Evolutionary conservation across 768 basidiomycete genomes (phyloP).

Genomic region (Phylloporus rhodoxanthus): DNA sequence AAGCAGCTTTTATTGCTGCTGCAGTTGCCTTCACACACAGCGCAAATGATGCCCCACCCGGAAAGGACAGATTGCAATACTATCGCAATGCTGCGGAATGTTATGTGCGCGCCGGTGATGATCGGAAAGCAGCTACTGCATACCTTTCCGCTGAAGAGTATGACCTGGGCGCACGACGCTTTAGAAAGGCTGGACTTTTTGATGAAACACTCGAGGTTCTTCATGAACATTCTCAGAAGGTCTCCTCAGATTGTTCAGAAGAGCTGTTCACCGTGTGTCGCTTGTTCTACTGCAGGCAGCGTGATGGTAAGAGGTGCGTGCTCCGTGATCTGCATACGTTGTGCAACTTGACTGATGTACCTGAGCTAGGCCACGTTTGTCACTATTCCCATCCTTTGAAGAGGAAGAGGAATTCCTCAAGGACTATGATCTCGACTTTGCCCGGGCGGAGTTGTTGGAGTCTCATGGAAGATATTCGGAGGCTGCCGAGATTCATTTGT

Average conservation of each 20-base stretch:
- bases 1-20: constrained; percentile 39
- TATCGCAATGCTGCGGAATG: constrained; percentile 43
- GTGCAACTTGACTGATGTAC: not conserved
- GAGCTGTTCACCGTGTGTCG: constrained; percentile 43
- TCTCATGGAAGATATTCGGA: constrained; percentile 38
- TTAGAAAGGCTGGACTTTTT: constrained; percentile 44
- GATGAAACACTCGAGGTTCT: constrained; percentile 50
- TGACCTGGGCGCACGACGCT: constrained; percentile 40
- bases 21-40: constrained; percentile 46
- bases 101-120: constrained; percentile 36
- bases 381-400: constrained; percentile 46
- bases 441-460: constrained; percentile 42
- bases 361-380: constrained; percentile 38
- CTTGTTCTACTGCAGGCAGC: constrained; percentile 39
- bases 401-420: constrained; percentile 54
- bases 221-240: constrained; percentile 25
- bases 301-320: constrained; percentile 17
- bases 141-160: constrained; percentile 42
- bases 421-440: constrained; percentile 45
- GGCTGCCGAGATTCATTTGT: constrained; percentile 48
- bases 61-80: constrained; percentile 32
- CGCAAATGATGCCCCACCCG: constrained; percentile 26
- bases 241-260: constrained; percentile 28
- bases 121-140: constrained; percentile 39
- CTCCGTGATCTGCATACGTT: not conserved